Conservation (phyloP, 768 basidiomycete species). For the Pisolithus microcarpus region DNA sequence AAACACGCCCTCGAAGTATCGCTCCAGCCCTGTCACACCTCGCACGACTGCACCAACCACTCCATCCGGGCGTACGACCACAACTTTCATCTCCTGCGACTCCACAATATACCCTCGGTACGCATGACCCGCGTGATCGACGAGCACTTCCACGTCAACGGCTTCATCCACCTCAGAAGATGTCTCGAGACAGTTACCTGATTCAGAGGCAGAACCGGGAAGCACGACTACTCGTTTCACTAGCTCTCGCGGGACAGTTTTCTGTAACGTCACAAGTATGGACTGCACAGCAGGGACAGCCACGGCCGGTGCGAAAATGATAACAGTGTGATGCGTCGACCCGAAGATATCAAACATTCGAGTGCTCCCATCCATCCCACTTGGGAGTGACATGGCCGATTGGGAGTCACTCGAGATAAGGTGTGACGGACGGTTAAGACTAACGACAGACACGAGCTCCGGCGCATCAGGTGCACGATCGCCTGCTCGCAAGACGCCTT, state of each 20-base stretch:
- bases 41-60: no score
- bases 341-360: background rate
- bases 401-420: no score
- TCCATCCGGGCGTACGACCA: no score
- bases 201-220: background rate
- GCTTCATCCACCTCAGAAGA: background rate
- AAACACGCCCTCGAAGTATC: no score
- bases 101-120: background rate
- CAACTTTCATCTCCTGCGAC: no score
- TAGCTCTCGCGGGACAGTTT: background rate
- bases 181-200: background rate
- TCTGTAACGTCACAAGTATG: background rate
- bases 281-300: background rate
- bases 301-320: slow-evolving; percentile 29
- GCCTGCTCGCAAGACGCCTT: background rate
- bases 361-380: no score
- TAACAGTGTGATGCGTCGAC: slow-evolving; percentile 10
- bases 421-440: no score
- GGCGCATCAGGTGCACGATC: background rate
- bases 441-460: background rate
- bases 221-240: background rate
- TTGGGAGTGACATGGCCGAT: no score
- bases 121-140: background rate
- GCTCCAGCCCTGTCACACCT: no score
- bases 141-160: background rate